Base-by-base conservation (phyloP, 306 rosid genomes). In the Dryas drummondii region DNA sequence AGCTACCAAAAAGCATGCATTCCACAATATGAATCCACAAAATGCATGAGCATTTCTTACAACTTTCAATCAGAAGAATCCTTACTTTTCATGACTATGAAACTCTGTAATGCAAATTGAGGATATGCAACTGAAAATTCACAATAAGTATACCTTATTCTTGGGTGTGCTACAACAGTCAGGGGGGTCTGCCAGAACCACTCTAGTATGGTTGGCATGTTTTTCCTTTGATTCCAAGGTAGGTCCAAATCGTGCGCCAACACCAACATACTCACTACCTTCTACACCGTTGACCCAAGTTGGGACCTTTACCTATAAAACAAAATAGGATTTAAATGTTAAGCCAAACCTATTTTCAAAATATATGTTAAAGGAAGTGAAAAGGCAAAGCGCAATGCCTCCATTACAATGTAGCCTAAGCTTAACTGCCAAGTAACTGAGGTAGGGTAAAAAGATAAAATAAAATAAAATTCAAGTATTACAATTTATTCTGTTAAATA, bases 161-260 rank as follows among this genome's bases (percentile, higher is more conserved):
- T 84, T 87, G 64, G 81, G 97, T 66, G 13, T 50, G 71, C 78
- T 79, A 80, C 99, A 94, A 82, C 90, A 94, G 82, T 94, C 99
- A 75, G 99, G 98, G 75, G 99, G 99, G 73, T 94, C 97, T 7
- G 97, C 98, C 59, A 94, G 89, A 84, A 86, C 96, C 83, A 94
- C 98, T 89, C 80, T 85, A 32, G 96, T 89, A 82, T 68, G 90
- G 85, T 80, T 94, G 76, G 99, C 99, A 80, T 60, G 96, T 78
- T 85, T 94, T 82, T 92, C 96, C 87, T 92, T 87, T 1, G 97
- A 92, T 77, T 92, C 97, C 88, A 94, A 74, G 7, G 96, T 87
- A 11, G 85, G 89, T 69, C 99, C 99, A 77, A 94, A 94, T 68
- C 99, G 90, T 42, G 99, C 99, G 64, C 99, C 99, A 51, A 94